A percentile compares a stretch with the other conserved stretches of the same genome.
Evolutionary conservation across 805 yeast species (phyloP).

Genomic region (Nakazawaea holstii): DNA sequence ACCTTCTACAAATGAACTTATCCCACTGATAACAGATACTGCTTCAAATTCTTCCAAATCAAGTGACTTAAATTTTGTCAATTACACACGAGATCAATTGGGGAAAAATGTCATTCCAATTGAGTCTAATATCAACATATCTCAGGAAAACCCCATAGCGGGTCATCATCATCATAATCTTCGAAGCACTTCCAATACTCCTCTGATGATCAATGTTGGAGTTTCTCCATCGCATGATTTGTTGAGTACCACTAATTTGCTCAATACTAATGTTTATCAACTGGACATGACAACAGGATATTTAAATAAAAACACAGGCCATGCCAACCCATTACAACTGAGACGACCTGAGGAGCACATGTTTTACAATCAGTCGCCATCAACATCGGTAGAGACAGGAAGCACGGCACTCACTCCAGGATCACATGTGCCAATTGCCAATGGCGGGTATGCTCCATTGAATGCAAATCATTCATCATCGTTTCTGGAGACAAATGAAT

Average conservation of each 20-base stretch:
- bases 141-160: background rate
- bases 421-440: background rate
- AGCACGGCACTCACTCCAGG: background rate
- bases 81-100: background rate
- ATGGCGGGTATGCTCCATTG: background rate
- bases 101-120: background rate
- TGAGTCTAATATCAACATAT: background rate
- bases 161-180: no score
- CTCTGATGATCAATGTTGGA: no score
- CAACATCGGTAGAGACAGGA: background rate
- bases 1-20: no score
- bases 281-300: slow-evolving; percentile 2
- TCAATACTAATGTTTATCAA: background rate
- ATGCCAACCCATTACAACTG: background rate
- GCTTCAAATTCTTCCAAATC: background rate
- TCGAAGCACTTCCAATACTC: no score
- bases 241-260: background rate
- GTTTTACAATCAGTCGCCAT: slow-evolving; percentile 7
- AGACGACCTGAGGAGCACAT: slow-evolving; percentile 3
- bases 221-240: no score
- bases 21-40: no score
- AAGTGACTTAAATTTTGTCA: slow-evolving; percentile 2
- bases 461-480: background rate
- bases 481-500: background rate
- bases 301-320: background rate